These are phyloP conservation scores for Nicotiana obtusifolia DNA, from an alignment of 257 asterid genomes.

Conservation along the genomic window DNA sequence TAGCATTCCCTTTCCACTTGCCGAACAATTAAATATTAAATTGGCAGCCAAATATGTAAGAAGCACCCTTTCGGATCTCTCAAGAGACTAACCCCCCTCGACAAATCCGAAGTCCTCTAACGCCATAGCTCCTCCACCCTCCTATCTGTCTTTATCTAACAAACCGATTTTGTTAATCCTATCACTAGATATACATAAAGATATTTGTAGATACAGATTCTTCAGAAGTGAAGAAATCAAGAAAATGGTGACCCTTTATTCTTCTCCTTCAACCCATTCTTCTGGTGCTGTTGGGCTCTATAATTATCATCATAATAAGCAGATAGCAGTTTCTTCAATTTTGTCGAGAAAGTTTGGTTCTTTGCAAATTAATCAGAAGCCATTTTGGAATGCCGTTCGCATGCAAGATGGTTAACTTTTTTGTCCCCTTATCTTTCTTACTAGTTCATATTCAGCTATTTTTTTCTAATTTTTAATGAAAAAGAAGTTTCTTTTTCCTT, in stretches of 20 bases:
- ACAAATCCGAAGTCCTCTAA: constrained; percentile 37
- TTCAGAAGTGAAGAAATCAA: neutral
- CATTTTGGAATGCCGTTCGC: constrained; percentile 38
- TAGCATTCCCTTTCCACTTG: neutral
- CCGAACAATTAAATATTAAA: neutral
- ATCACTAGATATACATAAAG: neutral
- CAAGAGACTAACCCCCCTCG: constrained; percentile 66
- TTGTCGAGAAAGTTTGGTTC: constrained; percentile 27
- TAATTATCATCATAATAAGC: constrained; percentile 17
- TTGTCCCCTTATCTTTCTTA: neutral
- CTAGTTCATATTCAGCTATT: neutral
- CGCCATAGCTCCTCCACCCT: neutral
- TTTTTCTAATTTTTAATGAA: no score
- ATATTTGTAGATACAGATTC: neutral
- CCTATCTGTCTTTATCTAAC: neutral
- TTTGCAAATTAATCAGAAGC: constrained; percentile 40
- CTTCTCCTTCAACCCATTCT: constrained; percentile 47
- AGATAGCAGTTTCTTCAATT: constrained; percentile 20
- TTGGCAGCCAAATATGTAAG: neutral
- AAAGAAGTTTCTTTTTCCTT: neutral
- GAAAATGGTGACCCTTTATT: constrained; percentile 45
- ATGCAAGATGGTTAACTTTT: constrained; percentile 69
- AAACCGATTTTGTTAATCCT: neutral
- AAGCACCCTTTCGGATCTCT: constrained; percentile 79
- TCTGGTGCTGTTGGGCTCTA: constrained; percentile 21